These are phyloP conservation scores for Gaeumannomyces tritici DNA, from an alignment of 2,329 filamentous ascomycete genomes.

Conservation along the genomic window DNA sequence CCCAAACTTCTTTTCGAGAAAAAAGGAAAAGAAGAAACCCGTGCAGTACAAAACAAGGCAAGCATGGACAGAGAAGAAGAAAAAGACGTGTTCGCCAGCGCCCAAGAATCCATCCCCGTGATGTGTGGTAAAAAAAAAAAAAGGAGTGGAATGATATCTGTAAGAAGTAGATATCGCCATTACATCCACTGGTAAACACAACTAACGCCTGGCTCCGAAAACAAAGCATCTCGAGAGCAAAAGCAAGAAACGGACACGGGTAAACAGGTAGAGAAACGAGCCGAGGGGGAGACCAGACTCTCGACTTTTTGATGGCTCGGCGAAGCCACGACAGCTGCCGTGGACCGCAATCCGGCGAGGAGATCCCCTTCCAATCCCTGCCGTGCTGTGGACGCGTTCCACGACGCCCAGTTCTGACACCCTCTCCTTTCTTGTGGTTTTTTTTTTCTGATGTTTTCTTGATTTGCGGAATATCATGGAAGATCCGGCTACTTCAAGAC, in stretches of 20 bases:
- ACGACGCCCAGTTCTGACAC: neutral
- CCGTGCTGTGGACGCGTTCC: neutral
- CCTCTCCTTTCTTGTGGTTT: neutral
- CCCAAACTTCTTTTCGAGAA: conserved; percentile 2
- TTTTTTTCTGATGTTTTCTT: neutral
- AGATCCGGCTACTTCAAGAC: conserved; percentile 2
- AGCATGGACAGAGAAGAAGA: neutral
- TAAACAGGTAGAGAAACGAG: neutral
- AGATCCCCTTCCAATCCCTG: neutral
- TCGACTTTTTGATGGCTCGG: neutral
- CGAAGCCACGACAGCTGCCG: neutral
- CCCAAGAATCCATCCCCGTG: neutral
- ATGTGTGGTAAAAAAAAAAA: neutral
- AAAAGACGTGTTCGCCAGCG: neutral
- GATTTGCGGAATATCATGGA: neutral
- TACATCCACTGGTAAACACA: conserved; percentile 3
- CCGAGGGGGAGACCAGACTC: neutral
- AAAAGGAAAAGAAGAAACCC: neutral
- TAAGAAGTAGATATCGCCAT: conserved; percentile 2
- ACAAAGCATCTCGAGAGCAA: neutral
- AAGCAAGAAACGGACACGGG: neutral
- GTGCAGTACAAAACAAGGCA: neutral
- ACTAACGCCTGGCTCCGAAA: conserved; percentile 1
- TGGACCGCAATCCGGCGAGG: neutral
- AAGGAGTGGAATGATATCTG: conserved; percentile 1